Evolutionary conservation across 352 stramenopile genomes (phyloP), one percentile per base, ranked within the genome.

Genomic region (Elongisporangium senticosum): DNA sequence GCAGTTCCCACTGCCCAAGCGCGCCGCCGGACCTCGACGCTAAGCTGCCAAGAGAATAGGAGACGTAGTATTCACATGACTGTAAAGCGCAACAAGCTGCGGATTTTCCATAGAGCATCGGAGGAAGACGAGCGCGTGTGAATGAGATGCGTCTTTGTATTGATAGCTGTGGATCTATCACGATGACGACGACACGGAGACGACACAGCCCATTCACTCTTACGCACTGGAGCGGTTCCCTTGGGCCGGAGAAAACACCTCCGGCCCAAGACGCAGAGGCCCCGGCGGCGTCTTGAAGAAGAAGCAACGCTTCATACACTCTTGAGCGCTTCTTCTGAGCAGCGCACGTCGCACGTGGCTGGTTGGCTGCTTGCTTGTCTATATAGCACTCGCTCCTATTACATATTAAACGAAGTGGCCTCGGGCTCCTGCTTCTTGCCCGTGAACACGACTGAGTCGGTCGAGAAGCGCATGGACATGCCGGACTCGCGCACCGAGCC

Each of bases 1-100:
- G 28, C 79, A 88, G 56, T 94, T 94, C 61, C 85, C 85, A 40
- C 56, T 68, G 43, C 69, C 71, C 19, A 94, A 92, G 59, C 79
- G 81, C 54, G 77, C 80, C 21, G 77, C 68, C n/a, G 67, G 66
- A 2, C 48, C 67, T 57, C 71, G 76, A 58, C 74, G 76, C 61
- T 86, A 77, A 67, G 51, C 56, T 48, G 21, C n/a, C n/a, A n/a
- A 57, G 14, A 43, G 23, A 26, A 5, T 2, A 26, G 23, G 23
- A 2, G 5, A 26, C 10, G 13, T 43, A 43, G 13, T 43, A 43
- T 43, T 14, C 33, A 17, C 33, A 43, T 43, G 33, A 43, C 33
- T 43, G 1, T 43, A 43, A 43, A 43, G 33, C 26, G 26, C 26
- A 37, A 37, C 26, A 37, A 37, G 26, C 26, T 37, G 26, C 26